phyloP scores from a whole-genome alignment of 2,329 filamentous ascomycete species.

The Alternaria rosae region DNA sequence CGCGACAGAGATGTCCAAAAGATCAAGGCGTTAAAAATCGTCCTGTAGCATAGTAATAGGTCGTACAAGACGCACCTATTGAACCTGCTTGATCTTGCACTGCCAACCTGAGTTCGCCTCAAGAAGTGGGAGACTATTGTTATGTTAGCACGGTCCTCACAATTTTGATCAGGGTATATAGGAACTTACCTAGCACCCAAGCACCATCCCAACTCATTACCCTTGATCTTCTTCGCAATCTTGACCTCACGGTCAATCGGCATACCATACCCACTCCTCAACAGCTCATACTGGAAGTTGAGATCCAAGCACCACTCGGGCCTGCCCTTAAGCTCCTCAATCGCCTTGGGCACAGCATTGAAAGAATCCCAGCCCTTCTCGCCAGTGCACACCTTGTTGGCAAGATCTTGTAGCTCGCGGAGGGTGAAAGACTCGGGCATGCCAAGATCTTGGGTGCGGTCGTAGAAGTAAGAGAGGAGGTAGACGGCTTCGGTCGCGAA shows the following conservation, averaged over 20 bases:
- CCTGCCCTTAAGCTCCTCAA: conserved; percentile 79
- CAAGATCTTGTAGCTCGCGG: conserved; percentile 85
- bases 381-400: conserved; percentile 83
- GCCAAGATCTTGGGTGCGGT: conserved; percentile 89
- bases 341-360: conserved; percentile 73
- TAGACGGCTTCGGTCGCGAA: conserved; percentile 92
- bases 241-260: conserved; percentile 94
- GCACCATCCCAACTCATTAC: conserved; percentile 97
- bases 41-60: rapidly evolving
- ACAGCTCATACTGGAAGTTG: conserved; percentile 92
- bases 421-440: conserved; percentile 99
- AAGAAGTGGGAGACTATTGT: conserved; percentile 77
- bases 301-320: conserved; percentile 94
- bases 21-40: neutral
- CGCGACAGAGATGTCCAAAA: too few species aligned
- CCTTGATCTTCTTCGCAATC: conserved; percentile 98
- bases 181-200: conserved; percentile 84
- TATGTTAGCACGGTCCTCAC: conserved; percentile 47
- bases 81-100: conserved; percentile 81
- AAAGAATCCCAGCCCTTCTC: conserved; percentile 82
- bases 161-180: neutral
- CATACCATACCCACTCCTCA: conserved; percentile 98
- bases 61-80: conserved; percentile 9
- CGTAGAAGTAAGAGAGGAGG: conserved; percentile 98
- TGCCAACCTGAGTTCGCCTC: conserved; percentile 85